Evolutionary conservation across 2,329 filamentous ascomycete species (phyloP).

Genomic region (Teratosphaeria nubilosa): DNA sequence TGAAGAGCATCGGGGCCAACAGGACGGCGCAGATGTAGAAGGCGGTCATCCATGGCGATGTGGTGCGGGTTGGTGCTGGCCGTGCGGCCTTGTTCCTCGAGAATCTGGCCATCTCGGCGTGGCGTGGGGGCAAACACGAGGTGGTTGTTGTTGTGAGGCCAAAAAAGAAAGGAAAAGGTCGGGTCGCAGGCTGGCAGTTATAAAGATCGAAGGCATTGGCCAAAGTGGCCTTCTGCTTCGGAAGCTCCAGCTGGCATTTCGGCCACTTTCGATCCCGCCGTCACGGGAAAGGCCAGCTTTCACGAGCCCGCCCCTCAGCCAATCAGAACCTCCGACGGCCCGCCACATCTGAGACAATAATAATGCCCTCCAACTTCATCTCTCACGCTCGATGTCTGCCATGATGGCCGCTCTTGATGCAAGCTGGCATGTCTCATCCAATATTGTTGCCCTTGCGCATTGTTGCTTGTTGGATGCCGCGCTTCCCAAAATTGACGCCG

Average conservation of each 20-base stretch:
- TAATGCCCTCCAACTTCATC: background rate
- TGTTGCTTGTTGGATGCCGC: background rate
- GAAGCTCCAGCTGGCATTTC: slow-evolving; percentile 2
- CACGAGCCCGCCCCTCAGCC: background rate
- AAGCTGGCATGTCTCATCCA: background rate
- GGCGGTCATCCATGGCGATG: slow-evolving; percentile 60
- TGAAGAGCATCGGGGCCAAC: slow-evolving; percentile 71
- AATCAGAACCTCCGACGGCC: background rate
- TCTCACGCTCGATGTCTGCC: background rate
- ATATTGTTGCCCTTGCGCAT: background rate
- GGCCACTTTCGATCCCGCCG: background rate
- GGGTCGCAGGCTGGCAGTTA: background rate
- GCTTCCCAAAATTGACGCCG: too few relatives aligned
- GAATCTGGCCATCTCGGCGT: slow-evolving; percentile 25
- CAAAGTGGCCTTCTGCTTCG: background rate
- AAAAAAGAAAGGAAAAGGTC: background rate
- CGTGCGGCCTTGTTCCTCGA: slow-evolving; percentile 18
- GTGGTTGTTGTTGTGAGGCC: background rate
- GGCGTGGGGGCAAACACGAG: background rate
- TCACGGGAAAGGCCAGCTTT: slow-evolving; percentile 1
- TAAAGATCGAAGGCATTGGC: background rate
- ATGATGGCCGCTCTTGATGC: background rate
- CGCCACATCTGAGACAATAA: background rate
- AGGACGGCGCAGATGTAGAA: slow-evolving; percentile 89
- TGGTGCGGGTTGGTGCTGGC: background rate